Evolutionary conservation across 2,329 filamentous ascomycete species (phyloP).

Genomic region (Calonectria ilicicola): DNA sequence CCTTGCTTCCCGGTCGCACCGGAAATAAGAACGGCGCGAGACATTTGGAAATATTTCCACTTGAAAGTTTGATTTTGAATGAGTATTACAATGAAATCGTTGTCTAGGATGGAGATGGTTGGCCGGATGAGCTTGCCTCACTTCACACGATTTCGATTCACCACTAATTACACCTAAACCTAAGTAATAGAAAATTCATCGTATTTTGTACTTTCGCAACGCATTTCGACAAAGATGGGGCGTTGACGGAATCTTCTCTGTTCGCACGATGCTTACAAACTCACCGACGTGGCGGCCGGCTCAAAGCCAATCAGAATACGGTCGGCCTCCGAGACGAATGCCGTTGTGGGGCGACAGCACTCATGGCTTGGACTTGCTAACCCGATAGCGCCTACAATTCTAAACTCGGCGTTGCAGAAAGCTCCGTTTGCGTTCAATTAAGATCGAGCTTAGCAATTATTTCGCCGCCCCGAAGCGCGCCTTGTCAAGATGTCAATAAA

Average conservation of each 20-base stretch:
- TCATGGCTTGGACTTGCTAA: not conserved
- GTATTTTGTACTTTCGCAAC: not conserved
- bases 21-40: not conserved
- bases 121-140: not conserved
- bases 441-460: not conserved
- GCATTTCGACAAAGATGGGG: not conserved
- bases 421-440: not conserved
- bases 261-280: not conserved
- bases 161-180: too few relatives aligned
- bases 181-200: not conserved
- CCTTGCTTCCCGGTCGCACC: not conserved
- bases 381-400: not conserved
- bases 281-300: too few relatives aligned
- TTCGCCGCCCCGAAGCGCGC: not conserved
- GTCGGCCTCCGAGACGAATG: not conserved
- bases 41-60: not conserved
- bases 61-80: not conserved
- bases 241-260: not conserved
- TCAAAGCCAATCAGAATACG: not conserved
- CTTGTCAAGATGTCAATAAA: too few relatives aligned
- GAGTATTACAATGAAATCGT: not conserved
- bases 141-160: not conserved
- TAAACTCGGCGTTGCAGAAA: not conserved
- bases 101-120: not conserved
- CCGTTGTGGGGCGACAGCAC: not conserved